Conservation (phyloP, 768 basidiomycete species). For the Russula griseocarnosa region DNA sequence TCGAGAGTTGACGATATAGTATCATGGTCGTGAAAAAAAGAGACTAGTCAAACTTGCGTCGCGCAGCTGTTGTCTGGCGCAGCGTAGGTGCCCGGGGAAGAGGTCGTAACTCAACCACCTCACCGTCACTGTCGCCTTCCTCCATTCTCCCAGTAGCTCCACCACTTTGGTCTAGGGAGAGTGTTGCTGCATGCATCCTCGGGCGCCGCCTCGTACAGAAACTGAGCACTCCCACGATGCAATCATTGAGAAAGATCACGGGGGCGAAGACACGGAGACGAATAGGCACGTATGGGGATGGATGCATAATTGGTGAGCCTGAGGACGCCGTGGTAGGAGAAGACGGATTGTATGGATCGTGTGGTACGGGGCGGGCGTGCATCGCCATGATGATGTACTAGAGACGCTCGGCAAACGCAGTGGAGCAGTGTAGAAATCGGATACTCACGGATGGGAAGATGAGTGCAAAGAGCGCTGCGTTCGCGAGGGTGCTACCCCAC, state of each 20-base stretch:
- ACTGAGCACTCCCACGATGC: conserved; percentile 58
- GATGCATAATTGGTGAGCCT: conserved; percentile 45
- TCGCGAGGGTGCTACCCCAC: conserved; percentile 70
- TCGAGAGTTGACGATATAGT: background rate
- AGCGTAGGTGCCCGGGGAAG: conserved; percentile 16
- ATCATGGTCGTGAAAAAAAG: background rate
- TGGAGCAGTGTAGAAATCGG: background rate
- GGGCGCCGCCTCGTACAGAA: conserved; percentile 40
- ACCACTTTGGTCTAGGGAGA: conserved; percentile 33
- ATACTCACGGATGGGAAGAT: conserved; percentile 68
- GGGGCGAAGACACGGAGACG: conserved; percentile 71
- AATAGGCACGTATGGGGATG: conserved; percentile 76
- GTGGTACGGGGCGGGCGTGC: conserved; percentile 67
- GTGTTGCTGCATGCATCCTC: conserved; percentile 23
- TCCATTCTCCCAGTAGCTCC: conserved; percentile 58
- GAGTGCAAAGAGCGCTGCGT: conserved; percentile 78
- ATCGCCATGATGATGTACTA: conserved; percentile 85
- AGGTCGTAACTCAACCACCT: conserved; percentile 30
- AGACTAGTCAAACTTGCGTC: conserved; percentile 23
- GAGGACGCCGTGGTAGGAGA: conserved; percentile 21
- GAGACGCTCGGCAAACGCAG: conserved; percentile 4
- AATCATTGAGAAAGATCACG: conserved; percentile 73
- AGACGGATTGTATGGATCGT: conserved; percentile 68
- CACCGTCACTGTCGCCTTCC: conserved; percentile 54
- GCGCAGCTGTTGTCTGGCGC: conserved; percentile 11